Evolutionary conservation across 495 filamentous ascomycete genomes (phyloP).

Genomic region (Clavariopsis aquatica): DNA sequence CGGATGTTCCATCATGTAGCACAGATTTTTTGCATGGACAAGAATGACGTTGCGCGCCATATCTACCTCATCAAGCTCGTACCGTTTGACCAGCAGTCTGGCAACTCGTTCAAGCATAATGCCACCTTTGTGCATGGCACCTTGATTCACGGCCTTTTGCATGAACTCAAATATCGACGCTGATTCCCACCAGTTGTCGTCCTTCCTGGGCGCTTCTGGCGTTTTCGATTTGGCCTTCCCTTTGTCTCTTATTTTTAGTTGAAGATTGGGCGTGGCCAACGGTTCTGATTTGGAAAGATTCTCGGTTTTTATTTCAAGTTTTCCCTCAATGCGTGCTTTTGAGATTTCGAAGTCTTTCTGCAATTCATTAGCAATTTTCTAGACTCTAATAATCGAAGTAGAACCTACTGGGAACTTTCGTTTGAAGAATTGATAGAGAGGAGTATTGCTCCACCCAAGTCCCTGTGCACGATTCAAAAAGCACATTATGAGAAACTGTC

Average conservation of each 20-base stretch:
- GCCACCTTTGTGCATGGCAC: conserved; percentile 20
- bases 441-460: conserved; percentile 57
- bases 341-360: conserved; percentile 18
- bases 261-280: background rate
- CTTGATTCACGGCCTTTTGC: conserved; percentile 30
- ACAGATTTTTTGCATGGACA: conserved; percentile 36
- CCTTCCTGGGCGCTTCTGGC: conserved; percentile 31
- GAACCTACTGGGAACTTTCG: conserved; percentile 50
- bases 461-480: conserved; percentile 61
- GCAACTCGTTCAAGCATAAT: conserved; percentile 26
- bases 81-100: conserved; percentile 25
- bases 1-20: conserved; percentile 35
- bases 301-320: background rate
- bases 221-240: conserved; percentile 8
- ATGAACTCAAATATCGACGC: conserved; percentile 35
- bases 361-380: background rate
- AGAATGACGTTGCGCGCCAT: conserved; percentile 25
- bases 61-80: conserved; percentile 28
- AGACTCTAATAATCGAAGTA: background rate
- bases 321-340: conserved; percentile 20
- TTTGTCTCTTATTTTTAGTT: background rate
- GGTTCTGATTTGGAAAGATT: background rate
- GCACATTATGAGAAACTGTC: conserved; percentile 56
- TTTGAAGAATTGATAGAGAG: conserved; percentile 55
- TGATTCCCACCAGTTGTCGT: conserved; percentile 40